phyloP scores from a whole-genome alignment of 129 eudicot genomes.

The Lactuca sativa region DNA sequence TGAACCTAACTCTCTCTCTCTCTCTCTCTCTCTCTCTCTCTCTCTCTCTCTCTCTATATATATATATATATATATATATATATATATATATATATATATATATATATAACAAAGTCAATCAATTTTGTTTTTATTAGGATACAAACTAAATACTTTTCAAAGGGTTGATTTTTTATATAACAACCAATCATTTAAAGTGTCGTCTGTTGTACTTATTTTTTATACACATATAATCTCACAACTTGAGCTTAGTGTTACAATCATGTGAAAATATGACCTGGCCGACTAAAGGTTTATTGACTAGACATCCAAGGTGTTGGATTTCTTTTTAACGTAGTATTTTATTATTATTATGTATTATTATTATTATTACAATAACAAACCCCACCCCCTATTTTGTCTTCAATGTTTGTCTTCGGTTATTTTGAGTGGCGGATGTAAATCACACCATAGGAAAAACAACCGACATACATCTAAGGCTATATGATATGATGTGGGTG shows the following conservation, averaged over 20 bases:
- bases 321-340: neutral
- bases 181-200: neutral
- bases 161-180: neutral
- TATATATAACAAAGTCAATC: neutral
- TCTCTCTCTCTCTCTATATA: too few species aligned
- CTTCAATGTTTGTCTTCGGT: neutral
- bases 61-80: too few species aligned
- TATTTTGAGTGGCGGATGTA: neutral
- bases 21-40: too few species aligned
- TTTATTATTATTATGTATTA: too few species aligned
- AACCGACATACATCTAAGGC: too few species aligned
- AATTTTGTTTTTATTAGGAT: neutral
- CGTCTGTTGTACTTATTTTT: neutral
- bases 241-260: neutral
- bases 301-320: neutral
- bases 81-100: too few species aligned
- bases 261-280: neutral
- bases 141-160: neutral
- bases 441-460: too few species aligned
- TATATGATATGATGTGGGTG: too few species aligned
- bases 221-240: neutral
- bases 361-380: too few species aligned
- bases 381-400: neutral
- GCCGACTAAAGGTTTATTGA: neutral
- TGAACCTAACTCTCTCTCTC: too few species aligned